These are phyloP conservation scores for Pascua guehoae DNA, from an alignment of 1,284 basidiomycete species.

Conservation along the genomic window DNA sequence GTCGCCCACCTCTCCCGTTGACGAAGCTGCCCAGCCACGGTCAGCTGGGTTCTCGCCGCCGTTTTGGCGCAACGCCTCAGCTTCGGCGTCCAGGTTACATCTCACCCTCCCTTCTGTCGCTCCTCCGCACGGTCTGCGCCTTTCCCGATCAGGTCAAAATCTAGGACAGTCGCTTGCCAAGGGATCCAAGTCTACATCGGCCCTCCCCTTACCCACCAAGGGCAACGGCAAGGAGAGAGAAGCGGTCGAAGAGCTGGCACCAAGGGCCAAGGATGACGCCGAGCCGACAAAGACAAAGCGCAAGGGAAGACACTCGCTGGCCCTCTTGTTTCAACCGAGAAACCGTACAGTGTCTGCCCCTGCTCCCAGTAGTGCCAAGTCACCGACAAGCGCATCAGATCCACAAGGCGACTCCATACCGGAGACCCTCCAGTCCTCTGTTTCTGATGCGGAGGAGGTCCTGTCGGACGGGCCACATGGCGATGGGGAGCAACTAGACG, in stretches of 20 bases:
- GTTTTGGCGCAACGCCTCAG: background rate
- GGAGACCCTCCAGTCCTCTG: background rate
- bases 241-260: too few species aligned
- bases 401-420: background rate
- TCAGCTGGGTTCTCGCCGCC: background rate
- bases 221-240: background rate
- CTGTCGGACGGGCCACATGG: too few species aligned
- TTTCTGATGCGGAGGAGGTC: background rate
- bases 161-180: background rate
- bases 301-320: slow-evolving; percentile 1
- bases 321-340: background rate
- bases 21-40: background rate
- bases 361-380: background rate
- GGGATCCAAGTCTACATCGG: slow-evolving; percentile 1
- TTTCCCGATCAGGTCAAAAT: background rate
- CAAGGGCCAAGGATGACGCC: background rate
- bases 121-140: background rate
- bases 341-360: background rate
- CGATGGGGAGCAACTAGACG: background rate
- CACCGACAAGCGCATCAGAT: background rate
- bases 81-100: background rate
- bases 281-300: background rate
- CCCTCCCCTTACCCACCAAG: background rate
- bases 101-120: background rate
- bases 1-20: background rate